Conservation (phyloP, 1,284 basidiomycete species). For the Irpex sp. region DNA sequence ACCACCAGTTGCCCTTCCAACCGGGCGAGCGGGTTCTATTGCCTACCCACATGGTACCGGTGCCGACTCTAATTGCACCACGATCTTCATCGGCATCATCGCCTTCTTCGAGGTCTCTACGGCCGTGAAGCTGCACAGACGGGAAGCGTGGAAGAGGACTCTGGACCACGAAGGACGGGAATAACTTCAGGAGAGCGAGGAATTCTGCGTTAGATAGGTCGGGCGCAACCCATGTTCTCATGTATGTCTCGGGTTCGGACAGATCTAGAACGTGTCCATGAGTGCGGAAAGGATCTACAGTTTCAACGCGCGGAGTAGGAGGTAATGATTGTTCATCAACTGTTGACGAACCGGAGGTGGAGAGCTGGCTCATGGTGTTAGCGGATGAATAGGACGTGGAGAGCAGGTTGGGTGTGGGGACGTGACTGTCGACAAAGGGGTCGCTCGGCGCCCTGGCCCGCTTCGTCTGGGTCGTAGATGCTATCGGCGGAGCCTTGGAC, state of each 20-base stretch:
- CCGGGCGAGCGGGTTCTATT: conserved; percentile 49
- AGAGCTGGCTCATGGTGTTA: conserved; percentile 33
- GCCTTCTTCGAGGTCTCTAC: conserved; percentile 61
- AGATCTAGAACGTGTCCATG: conserved; percentile 31
- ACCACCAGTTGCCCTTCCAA: conserved; percentile 75
- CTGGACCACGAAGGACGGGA: conserved; percentile 66
- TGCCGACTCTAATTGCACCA: conserved; percentile 61
- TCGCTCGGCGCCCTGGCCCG: conserved; percentile 73
- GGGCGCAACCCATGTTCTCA: conserved; percentile 69
- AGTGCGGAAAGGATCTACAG: conserved; percentile 31
- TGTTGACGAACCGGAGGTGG: conserved; percentile 26
- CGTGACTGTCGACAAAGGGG: conserved; percentile 65
- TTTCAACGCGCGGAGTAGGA: conserved; percentile 31
- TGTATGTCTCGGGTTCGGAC: conserved; percentile 44
- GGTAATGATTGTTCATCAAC: conserved; percentile 40
- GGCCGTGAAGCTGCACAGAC: conserved; percentile 26
- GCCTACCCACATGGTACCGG: conserved; percentile 70
- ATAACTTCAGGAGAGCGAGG: conserved; percentile 56
- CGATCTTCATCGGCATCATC: conserved; percentile 47
- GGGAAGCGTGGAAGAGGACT: conserved; percentile 65
- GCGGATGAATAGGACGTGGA: conserved; percentile 58
- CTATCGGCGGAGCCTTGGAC: conserved; percentile 34
- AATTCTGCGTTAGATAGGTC: conserved; percentile 67
- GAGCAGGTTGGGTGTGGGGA: conserved; percentile 34
- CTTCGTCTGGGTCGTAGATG: conserved; percentile 44